A percentile compares a stretch with the other conserved stretches of the same genome.
Conservation (phyloP, 2,329 filamentous ascomycete species). For the Aureobasidium namibiae region DNA sequence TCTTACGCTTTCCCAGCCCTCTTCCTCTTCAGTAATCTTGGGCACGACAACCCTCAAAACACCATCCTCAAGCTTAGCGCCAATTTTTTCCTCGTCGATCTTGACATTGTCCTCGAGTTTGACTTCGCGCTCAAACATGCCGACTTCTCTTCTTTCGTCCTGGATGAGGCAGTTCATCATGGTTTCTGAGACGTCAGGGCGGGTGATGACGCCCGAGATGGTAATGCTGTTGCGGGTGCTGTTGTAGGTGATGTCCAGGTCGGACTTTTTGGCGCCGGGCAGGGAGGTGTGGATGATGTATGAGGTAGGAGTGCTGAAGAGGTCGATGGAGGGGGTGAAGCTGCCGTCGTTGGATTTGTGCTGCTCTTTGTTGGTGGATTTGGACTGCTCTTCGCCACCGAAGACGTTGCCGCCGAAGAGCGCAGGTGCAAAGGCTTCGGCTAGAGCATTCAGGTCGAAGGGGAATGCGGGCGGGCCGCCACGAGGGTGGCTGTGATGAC, state of each 20-base stretch:
- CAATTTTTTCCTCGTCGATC: constrained; percentile 60
- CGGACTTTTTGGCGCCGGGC: constrained; percentile 70
- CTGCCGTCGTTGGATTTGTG: constrained; percentile 44
- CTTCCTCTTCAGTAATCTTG: constrained; percentile 58
- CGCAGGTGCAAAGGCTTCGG: constrained; percentile 11
- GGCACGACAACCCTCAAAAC: constrained; percentile 69
- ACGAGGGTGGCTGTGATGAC: constrained; percentile 16
- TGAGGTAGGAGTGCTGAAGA: constrained; percentile 59
- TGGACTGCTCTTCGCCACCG: constrained; percentile 22
- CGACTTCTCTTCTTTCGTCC: constrained; percentile 58
- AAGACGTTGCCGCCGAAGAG: constrained; percentile 29
- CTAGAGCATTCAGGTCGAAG: constrained; percentile 13
- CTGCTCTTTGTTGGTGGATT: constrained; percentile 40
- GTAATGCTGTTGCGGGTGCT: constrained; percentile 56
- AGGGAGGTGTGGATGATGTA: constrained; percentile 67
- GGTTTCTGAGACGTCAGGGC: constrained; percentile 59
- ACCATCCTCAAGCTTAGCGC: constrained; percentile 71
- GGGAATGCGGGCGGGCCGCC: constrained; percentile 16
- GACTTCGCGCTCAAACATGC: constrained; percentile 65
- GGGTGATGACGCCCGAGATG: constrained; percentile 64
- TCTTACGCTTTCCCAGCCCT: constrained; percentile 50
- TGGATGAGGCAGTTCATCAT: constrained; percentile 56
- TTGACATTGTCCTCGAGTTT: constrained; percentile 43
- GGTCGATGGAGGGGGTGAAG: constrained; percentile 59
- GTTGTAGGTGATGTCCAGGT: constrained; percentile 70